These are phyloP conservation scores for Westerdykella ornata DNA, from an alignment of 2,329 filamentous ascomycete species.

Conservation along the genomic window DNA sequence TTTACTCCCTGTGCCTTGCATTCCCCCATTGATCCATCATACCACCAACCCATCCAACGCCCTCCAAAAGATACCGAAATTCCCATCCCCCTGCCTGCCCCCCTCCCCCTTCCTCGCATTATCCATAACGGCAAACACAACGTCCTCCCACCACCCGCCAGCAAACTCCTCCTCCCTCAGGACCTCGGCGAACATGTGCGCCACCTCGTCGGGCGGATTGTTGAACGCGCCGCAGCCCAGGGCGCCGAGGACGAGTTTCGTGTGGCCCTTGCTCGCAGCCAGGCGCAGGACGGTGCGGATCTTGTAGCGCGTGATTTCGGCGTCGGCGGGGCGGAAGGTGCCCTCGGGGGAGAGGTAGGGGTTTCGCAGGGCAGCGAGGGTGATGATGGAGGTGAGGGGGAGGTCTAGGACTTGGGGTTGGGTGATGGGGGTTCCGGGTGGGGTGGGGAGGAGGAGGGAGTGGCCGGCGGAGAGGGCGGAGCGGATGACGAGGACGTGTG, in stretches of 20 bases:
- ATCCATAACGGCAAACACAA: conserved; percentile 58
- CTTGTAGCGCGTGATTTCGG: conserved; percentile 54
- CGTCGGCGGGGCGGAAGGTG: conserved; percentile 30
- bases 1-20: not conserved
- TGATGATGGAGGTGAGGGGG: conserved; percentile 54
- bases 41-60: conserved; percentile 22
- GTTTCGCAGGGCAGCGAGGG: conserved; percentile 48
- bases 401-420: conserved; percentile 16
- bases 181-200: conserved; percentile 56
- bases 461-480: conserved; percentile 44
- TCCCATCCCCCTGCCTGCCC: conserved; percentile 39
- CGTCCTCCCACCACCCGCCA: conserved; percentile 58
- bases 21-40: conserved; percentile 3
- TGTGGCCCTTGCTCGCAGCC: conserved; percentile 52
- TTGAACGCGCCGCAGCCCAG: conserved; percentile 62
- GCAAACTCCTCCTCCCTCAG: conserved; percentile 55
- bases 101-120: conserved; percentile 22
- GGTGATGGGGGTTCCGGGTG: conserved; percentile 16
- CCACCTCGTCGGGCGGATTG: conserved; percentile 59
- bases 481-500: conserved; percentile 54
- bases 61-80: conserved; percentile 45
- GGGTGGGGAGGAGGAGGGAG: conserved; percentile 38
- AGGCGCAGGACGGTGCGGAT: conserved; percentile 57
- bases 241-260: conserved; percentile 59
- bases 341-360: conserved; percentile 1